phyloP scores from a whole-genome alignment of 2,329 filamentous ascomycete genomes.

The Falciphora oryzae region DNA sequence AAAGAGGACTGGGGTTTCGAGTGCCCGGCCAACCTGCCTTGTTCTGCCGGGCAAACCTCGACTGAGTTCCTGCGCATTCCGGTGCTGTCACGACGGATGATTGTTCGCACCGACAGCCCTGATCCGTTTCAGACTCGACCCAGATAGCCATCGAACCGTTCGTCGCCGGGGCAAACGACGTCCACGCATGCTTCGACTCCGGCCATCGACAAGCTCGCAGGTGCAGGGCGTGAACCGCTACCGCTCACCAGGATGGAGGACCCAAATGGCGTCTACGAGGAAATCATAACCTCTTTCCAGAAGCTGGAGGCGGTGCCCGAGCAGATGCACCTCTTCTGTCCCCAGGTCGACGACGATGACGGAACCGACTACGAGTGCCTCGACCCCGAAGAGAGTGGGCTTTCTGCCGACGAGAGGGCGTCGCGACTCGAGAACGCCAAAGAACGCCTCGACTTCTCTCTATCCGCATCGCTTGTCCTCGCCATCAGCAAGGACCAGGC shows the following conservation, averaged over 20 bases:
- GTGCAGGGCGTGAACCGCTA: slow-evolving; percentile 14
- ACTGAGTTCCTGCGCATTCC: background rate
- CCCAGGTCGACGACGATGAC: slow-evolving; percentile 58
- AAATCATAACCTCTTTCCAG: slow-evolving; percentile 37
- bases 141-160: background rate
- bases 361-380: slow-evolving; percentile 51
- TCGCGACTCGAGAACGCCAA: slow-evolving; percentile 49
- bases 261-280: slow-evolving; percentile 28
- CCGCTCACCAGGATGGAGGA: slow-evolving; percentile 26
- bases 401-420: slow-evolving; percentile 45
- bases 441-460: slow-evolving; percentile 53
- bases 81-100: background rate
- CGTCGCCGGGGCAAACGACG: background rate
- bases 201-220: background rate
- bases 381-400: slow-evolving; percentile 39
- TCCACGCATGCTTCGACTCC: slow-evolving; percentile 1
- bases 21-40: background rate
- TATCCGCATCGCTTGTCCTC: slow-evolving; percentile 63
- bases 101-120: background rate
- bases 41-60: background rate
- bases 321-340: slow-evolving; percentile 63
- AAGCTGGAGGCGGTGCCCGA: slow-evolving; percentile 37
- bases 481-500: slow-evolving; percentile 58
- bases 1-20: background rate
- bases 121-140: background rate